Base-by-base conservation (phyloP, 108 stramenopile genomes). In the Nannochloropsis oceanica region DNA sequence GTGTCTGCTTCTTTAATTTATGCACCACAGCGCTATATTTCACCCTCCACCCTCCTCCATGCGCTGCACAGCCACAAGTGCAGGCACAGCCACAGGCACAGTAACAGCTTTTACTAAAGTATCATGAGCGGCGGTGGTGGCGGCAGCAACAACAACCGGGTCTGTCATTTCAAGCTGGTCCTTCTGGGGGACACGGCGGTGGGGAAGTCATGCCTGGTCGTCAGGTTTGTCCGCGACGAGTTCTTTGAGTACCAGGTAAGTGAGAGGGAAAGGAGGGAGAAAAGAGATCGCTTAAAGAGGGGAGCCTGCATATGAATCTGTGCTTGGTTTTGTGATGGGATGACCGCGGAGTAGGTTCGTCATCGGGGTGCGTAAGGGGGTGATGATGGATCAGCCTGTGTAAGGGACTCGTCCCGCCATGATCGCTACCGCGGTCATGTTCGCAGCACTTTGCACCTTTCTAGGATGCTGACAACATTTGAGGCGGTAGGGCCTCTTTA, bases 161-260 rank as follows among this genome's bases (percentile, higher is more conserved):
- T 97, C 27, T 95, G 96, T 84, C 98, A 97, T 89, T 97, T 97
- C 90, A 99, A 99, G 91, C 94, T 99, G 27, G 99, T 99, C 20
- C 93, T 99, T 43, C 93, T 99, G 12, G 99, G 99, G 43, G 97
- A 99, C 89, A 97, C 99, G 25, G 97, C 97, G 27, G 99, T 99
- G 24, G 99, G 99, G 25, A 92, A 92, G 84, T 93, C 93, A 1
- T 99, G 99, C 91, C 91, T 99, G 10, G 99, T 97, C 46, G 99
- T 99, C 26, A 93, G 96, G 73, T 98, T 99, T 86, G 97, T 98
- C 7, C 92, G 99, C 80, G 97, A 97, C 90, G 97, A 98, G 88
- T 99, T 98, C 90, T 98, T 97, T 88, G 97, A 99, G 89, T 98
- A 96, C 81, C 97, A 97, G 90, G 99, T 97, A 90, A 97, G 96